Evolutionary conservation across 2,329 filamentous ascomycete species (phyloP).

Genomic region (Neofusicoccum parvum): DNA sequence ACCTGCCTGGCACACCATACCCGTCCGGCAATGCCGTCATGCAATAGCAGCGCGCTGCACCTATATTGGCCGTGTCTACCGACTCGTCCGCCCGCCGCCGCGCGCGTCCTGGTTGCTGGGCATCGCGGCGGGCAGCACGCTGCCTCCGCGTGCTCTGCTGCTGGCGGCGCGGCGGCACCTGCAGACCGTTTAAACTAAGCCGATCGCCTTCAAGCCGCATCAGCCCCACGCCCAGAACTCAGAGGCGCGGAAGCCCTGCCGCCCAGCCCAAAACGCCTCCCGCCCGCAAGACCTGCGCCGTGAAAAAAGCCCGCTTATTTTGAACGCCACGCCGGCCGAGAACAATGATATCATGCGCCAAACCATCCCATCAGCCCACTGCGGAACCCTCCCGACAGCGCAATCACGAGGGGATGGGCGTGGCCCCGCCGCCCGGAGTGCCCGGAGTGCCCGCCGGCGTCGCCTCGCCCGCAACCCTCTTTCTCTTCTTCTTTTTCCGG

Average conservation of each 20-base stretch:
- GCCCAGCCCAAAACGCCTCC: not conserved
- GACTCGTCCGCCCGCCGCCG: not conserved
- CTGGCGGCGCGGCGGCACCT: not conserved
- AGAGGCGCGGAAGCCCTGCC: too few relatives aligned
- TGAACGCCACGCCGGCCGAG: not conserved
- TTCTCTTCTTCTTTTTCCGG: constrained; percentile 42
- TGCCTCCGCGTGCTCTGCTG: not conserved
- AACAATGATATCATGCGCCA: not conserved
- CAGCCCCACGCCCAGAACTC: not conserved
- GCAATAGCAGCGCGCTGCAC: not conserved
- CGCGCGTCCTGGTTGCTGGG: not conserved
- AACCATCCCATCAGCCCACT: not conserved
- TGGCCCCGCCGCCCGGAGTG: constrained; percentile 32
- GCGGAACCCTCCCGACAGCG: not conserved
- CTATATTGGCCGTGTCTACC: not conserved
- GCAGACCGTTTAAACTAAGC: not conserved
- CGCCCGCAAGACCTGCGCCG: not conserved
- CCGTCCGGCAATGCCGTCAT: not conserved
- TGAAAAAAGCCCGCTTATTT: not conserved
- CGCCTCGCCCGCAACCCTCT: constrained; percentile 34
- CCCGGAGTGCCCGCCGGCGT: constrained; percentile 25
- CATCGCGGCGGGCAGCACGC: not conserved
- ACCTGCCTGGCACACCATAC: not conserved
- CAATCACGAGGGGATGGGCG: constrained; percentile 18
- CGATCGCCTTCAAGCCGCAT: not conserved